phyloP scores from a whole-genome alignment of 768 basidiomycete species.

The Russula compacta region DNA sequence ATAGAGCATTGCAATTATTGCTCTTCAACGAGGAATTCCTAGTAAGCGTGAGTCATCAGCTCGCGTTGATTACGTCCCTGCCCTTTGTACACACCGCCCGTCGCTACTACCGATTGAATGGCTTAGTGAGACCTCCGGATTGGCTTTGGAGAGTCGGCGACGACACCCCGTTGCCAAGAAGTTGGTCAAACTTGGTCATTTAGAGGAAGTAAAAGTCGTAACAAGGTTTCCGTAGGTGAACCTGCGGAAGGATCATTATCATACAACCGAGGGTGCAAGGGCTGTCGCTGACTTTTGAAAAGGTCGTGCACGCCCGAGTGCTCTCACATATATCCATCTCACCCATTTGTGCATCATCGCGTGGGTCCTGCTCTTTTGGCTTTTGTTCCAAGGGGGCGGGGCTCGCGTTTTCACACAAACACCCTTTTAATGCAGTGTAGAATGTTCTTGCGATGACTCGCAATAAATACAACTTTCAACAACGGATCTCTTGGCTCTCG shows the following conservation, averaged over 20 bases:
- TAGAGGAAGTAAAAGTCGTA: slow-evolving; percentile 51
- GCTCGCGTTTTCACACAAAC: background rate
- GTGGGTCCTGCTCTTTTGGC: slow-evolving; percentile 15
- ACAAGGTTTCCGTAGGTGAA: slow-evolving; percentile 79
- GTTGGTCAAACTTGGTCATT: slow-evolving; percentile 22
- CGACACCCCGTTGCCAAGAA: slow-evolving; percentile 44
- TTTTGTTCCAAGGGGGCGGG: background rate
- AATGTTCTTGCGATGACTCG: slow-evolving; percentile 11
- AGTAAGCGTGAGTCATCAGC: slow-evolving; percentile 85
- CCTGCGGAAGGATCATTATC: slow-evolving; percentile 71
- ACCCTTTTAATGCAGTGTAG: background rate
- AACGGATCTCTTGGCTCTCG: slow-evolving; percentile 41
- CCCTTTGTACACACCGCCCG: slow-evolving; percentile 87
- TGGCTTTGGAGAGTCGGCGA: slow-evolving; percentile 31
- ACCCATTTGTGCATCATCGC: slow-evolving; percentile 39
- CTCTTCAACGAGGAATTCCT: slow-evolving; percentile 88
- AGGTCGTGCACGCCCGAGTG: slow-evolving; percentile 25
- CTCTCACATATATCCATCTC: slow-evolving; percentile 25
- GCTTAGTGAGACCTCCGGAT: slow-evolving; percentile 84
- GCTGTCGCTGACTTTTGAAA: slow-evolving; percentile 11
- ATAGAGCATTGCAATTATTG: slow-evolving; percentile 89
- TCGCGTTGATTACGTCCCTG: slow-evolving; percentile 85
- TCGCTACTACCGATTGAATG: slow-evolving; percentile 88
- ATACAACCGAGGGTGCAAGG: slow-evolving; percentile 28
- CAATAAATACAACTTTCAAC: slow-evolving; percentile 37